Base-by-base conservation (phyloP, 140 eudicot genomes). In the Senecio squalidus region DNA sequence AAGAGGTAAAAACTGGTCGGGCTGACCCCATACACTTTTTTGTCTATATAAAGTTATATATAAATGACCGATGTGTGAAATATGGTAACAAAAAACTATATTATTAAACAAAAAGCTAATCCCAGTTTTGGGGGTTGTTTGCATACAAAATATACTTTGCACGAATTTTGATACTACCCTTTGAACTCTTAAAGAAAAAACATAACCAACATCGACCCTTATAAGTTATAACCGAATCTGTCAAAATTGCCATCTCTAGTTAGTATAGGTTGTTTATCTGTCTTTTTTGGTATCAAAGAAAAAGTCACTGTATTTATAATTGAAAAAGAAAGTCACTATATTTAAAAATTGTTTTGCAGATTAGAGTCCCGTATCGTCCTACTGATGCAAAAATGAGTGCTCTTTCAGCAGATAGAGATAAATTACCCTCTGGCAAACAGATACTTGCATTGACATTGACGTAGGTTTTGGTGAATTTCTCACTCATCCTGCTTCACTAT, bases 371-470 rank as follows among this genome's bases (percentile, higher is more conserved):
- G 5, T 88, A 82, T 52, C 90, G 95, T 17, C 99, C 99, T 22
- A 67, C 52, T 64, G 95, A 84, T 63, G 52, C 85, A 2, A 84
- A 93, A 70, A 41, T 88, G 81, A 80, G 80, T 66, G 83, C 96
- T 7, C 96, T 93, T 46, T 60, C 94, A 54, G 76, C 86, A 23
- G 88, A 82, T 60, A 70, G 99, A 57, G 99, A 93, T 81, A 88
- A 52, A 74, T 66, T 93, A 58, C 99, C 99, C 6, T 84, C 95
- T 24, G 99, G 99, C 59, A 78, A 93, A 71, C 99, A 88, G 86
- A 93, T 70, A 51, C 76, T 93, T 64, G 95, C 99, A 16, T 71
- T 93, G 75, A 80, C 83, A 38, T 72, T 93, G 70, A 88, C 88
- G 98, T 91, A 69, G 69, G 95, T 81, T 64, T 59, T 67, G 22